Percentiles rank a stretch among this genome's conserved stretches.
Conservation (phyloP, 1,139 yeast species). For the Lodderomyces theae region DNA sequence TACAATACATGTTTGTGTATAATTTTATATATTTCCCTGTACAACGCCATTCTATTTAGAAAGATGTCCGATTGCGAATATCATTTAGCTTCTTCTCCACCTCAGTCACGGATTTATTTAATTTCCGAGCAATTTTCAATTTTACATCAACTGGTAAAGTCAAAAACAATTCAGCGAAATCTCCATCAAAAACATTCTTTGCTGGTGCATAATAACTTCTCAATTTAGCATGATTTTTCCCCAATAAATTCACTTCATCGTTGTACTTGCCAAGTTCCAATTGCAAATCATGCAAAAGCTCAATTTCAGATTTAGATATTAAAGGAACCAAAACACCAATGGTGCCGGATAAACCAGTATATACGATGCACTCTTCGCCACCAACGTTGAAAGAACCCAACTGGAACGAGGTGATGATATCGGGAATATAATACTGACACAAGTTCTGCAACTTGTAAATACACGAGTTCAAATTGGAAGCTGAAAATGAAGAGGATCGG, state of each 20-base stretch:
- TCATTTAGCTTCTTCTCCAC: slow-evolving; percentile 61
- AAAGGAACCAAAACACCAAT: slow-evolving; percentile 74
- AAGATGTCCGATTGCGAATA: slow-evolving; percentile 50
- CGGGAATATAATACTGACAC: slow-evolving; percentile 67
- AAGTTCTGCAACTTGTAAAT: slow-evolving; percentile 51
- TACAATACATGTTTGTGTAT: background rate
- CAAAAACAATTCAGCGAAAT: slow-evolving; percentile 62
- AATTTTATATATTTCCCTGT: background rate
- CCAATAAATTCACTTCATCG: slow-evolving; percentile 41
- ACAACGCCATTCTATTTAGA: slow-evolving; percentile 16
- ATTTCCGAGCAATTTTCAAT: slow-evolving; percentile 46
- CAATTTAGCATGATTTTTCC: slow-evolving; percentile 65
- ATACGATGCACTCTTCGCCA: slow-evolving; percentile 64
- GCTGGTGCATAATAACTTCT: slow-evolving; percentile 80
- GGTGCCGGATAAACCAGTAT: slow-evolving; percentile 79
- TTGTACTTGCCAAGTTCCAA: slow-evolving; percentile 37
- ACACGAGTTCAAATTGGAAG: slow-evolving; percentile 53
- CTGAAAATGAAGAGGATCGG: slow-evolving; percentile 42
- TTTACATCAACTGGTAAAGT: slow-evolving; percentile 38
- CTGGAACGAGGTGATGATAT: slow-evolving; percentile 63
- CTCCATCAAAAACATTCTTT: slow-evolving; percentile 82
- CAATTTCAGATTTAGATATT: slow-evolving; percentile 58
- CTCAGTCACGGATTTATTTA: slow-evolving; percentile 58
- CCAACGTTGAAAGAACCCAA: slow-evolving; percentile 30
- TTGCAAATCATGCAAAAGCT: slow-evolving; percentile 58